Evolutionary conservation across 176 grass and related monocot species (phyloP), one percentile per base, ranked within the genome.

Genomic region (Triticum dicoccoides): DNA sequence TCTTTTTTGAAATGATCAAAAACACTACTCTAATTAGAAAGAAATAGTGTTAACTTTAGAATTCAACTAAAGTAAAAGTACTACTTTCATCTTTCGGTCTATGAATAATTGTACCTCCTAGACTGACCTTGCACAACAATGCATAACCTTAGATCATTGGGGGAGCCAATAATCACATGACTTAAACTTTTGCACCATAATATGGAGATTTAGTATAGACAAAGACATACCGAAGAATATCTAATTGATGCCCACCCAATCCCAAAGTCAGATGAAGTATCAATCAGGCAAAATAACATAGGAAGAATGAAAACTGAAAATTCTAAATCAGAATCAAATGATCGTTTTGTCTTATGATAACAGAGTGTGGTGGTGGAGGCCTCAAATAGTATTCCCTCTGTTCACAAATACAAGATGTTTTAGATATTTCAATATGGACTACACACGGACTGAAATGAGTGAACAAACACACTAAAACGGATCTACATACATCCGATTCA

Each of bases 281-380:
- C 33, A 15, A 52, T 38, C 4, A 52, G 71, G 54, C 3, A 44
- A 14, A 45, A 47, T 30, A 12, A 79, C 13, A 12, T 32, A 61
- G 5, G 14, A 21, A 30, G 41, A 49, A 91, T 21, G 15, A 65
- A 59, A 76, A 9, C 3, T 42, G 44, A 9, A 66, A 54, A 6
- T 49, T 66, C n/a, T 23, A 77, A 67, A 82, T 58, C 32, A 52
- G 82, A 78, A 73, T 67, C 24, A 44, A 80, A 84, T 35, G 11
- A n/a, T 33, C 9, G 0, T 8, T 78, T 9, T 2, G 20, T 25
- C 68, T 34, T 79, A 14, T 11, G 71, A 24, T 44, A 20, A 85
- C 61, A 32, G 25, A 34, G 33, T 12, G 63, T 47, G 80, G 27
- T 59, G 5, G n/a, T 51, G 47, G 47, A 49, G 73, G 65, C 25